phyloP scores from a whole-genome alignment of 805 yeast species.

The Barnettozyma botsteinii region DNA sequence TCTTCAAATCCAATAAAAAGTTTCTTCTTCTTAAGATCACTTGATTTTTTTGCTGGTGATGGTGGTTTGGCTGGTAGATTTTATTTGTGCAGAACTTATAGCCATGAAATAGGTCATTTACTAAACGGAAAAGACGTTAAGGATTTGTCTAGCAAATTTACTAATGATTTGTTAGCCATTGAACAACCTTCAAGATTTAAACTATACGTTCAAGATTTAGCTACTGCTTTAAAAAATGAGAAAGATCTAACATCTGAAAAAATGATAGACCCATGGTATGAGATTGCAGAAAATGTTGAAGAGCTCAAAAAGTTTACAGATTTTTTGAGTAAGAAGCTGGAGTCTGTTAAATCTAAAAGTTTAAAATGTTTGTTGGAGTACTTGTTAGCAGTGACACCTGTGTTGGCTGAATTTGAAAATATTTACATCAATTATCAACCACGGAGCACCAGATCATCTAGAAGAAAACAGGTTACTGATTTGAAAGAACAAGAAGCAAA shows the following conservation, averaged over 20 bases:
- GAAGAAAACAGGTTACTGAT: conserved; percentile 16
- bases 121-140: conserved; percentile 12
- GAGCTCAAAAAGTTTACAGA: conserved; percentile 15
- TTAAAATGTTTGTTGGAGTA: conserved; percentile 11
- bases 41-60: conserved; percentile 26
- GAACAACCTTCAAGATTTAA: conserved; percentile 24
- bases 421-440: conserved; percentile 13
- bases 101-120: conserved; percentile 15
- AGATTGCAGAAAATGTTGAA: conserved; percentile 15
- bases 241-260: background rate
- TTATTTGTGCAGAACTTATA: conserved; percentile 20
- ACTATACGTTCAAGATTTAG: conserved; percentile 23
- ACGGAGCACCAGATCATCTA: conserved; percentile 14
- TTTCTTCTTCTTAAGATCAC: conserved; percentile 19
- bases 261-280: conserved; percentile 24
- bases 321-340: conserved; percentile 8
- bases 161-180: conserved; percentile 7
- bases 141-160: conserved; percentile 5
- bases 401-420: conserved; percentile 16
- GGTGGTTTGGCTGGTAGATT: conserved; percentile 24
- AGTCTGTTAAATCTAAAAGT: conserved; percentile 1
- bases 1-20: conserved; percentile 16
- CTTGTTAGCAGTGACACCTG: conserved; percentile 11
- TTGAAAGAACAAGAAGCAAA: conserved; percentile 16
- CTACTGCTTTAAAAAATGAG: conserved; percentile 12